Conservation (phyloP, 768 basidiomycete genomes). For the Coprinopsis sp. region DNA sequence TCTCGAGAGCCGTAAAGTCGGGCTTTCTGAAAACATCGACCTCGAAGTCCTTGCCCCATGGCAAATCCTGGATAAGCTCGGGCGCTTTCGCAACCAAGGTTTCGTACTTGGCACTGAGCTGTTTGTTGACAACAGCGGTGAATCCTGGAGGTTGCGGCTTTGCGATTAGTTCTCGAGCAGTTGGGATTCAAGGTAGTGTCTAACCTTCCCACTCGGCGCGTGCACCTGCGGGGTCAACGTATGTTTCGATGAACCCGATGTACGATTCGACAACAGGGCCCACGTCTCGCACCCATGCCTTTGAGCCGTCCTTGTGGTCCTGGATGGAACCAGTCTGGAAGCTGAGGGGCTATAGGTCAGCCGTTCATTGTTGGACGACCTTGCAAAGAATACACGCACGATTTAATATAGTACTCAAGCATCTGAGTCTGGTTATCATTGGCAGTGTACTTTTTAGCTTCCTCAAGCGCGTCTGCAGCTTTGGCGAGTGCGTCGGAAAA, state of each 20-base stretch:
- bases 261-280: conserved; percentile 87
- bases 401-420: conserved; percentile 75
- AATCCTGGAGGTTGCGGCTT: conserved; percentile 64
- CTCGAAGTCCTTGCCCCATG: conserved; percentile 70
- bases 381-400: conserved; percentile 37
- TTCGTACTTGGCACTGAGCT: conserved; percentile 78
- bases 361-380: background rate
- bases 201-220: conserved; percentile 91
- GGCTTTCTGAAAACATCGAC: conserved; percentile 80
- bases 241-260: conserved; percentile 83
- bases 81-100: conserved; percentile 72
- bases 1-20: conserved; percentile 83
- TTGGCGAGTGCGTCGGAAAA: conserved; percentile 53
- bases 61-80: conserved; percentile 72
- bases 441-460: conserved; percentile 70
- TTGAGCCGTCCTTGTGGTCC: conserved; percentile 74
- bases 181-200: background rate
- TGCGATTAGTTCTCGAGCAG: conserved; percentile 9
- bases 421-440: conserved; percentile 70
- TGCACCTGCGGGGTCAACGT: conserved; percentile 86
- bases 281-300: conserved; percentile 80
- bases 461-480: conserved; percentile 49
- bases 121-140: conserved; percentile 84
- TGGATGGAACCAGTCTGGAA: conserved; percentile 77
- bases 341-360: conserved; percentile 28